Evolutionary conservation across 2,329 filamentous ascomycete genomes (phyloP), one percentile per base, ranked within the genome.

Genomic region (Huntiella abstrusa): DNA sequence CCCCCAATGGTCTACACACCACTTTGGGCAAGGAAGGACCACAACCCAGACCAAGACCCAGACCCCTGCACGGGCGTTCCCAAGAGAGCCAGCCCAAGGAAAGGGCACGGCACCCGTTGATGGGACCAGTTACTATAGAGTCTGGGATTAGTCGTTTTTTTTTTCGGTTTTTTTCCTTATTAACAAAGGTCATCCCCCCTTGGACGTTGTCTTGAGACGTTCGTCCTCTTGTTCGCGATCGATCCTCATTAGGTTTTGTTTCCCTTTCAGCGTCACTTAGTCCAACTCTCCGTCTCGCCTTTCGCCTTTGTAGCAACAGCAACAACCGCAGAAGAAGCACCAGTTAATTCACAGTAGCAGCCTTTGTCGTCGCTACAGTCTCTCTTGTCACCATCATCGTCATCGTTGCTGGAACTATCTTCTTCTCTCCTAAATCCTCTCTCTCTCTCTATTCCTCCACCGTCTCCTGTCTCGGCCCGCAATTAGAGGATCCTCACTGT

Each of bases 211-310:
- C 40, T 37, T 38, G 41, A 34, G 37, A 46, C 16, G 35, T 40
- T 22, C 33, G 43, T 41, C 37, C 38, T 33, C 10, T 41, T 36
- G 43, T 43, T 46, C 43, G 43, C 44, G 39, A 49, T 49, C 28
- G 47, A 49, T 49, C 48, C 48, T 49, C 22, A 41, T 40, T 43
- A 46, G 40, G 48, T 33, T 41, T 33, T 43, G 17, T 45, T 28
- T 28, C 40, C 35, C 40, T 19, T 35, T 43, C 41, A 43, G 48
- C 43, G 40, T 46, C 43, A 28, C 43, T 41, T 28, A 40, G 36
- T 41, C 37, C 44, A 40, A 40, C 35, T 40, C 22, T 41, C 35
- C 44, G 22, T 17, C 36, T 46, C 36, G 44, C 38, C 35, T 46
- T 41, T 38, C 19, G 36, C 15, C 10, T 22, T 41, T 28, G 22